These are phyloP conservation scores for Tilletia horrida DNA, from an alignment of 1,284 basidiomycete genomes.

Conservation along the genomic window DNA sequence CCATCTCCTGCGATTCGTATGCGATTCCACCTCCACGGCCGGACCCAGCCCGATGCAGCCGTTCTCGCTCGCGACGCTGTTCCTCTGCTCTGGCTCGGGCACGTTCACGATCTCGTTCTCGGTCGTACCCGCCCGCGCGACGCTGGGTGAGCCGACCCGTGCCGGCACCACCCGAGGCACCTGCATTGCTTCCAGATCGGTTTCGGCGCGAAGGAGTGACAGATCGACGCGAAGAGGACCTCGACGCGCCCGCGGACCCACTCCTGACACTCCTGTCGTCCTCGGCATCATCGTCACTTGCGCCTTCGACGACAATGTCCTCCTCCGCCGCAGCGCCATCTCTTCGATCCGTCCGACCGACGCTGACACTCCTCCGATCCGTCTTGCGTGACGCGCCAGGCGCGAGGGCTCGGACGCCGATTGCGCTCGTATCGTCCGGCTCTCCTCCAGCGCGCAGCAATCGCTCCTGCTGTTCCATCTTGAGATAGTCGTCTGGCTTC, in stretches of 20 bases:
- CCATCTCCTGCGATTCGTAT: slow-evolving; percentile 10
- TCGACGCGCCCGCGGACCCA: no score
- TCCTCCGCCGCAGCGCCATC: neutral
- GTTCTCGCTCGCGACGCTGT: slow-evolving; percentile 14
- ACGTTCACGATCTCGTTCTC: slow-evolving; percentile 4
- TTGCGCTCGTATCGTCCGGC: neutral
- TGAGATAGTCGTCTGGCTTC: slow-evolving; percentile 13
- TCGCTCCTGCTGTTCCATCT: slow-evolving; percentile 14
- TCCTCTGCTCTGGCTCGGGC: slow-evolving; percentile 3
- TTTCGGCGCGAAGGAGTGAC: neutral
- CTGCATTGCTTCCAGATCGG: neutral
- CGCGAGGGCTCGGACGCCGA: neutral
- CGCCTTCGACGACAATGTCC: neutral
- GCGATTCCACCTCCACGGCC: slow-evolving; percentile 9
- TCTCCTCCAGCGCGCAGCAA: neutral
- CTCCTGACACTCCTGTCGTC: no score
- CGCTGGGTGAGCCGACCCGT: slow-evolving; percentile 3
- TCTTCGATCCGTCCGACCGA: neutral
- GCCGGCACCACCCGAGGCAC: neutral
- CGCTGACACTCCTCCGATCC: neutral
- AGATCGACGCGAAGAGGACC: slow-evolving; percentile 1
- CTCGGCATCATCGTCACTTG: neutral
- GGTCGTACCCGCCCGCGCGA: slow-evolving; percentile 5
- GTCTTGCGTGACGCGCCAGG: neutral
- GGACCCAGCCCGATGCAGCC: slow-evolving; percentile 15